Evolutionary conservation across 2,329 filamentous ascomycete species (phyloP).

Genomic region (Ascochyta pisi): DNA sequence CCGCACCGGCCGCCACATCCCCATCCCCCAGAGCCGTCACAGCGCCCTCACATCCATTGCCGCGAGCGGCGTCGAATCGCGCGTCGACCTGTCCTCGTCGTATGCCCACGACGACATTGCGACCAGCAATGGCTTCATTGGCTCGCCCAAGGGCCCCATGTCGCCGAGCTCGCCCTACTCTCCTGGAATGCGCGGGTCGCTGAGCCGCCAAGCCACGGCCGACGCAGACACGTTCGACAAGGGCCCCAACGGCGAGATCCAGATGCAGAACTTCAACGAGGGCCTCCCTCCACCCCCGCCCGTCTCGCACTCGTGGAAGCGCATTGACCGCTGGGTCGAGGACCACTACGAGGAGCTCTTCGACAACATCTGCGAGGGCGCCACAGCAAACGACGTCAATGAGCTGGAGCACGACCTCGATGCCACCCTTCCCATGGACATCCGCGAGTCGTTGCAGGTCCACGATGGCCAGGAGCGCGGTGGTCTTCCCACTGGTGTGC

Average conservation of each 20-base stretch:
- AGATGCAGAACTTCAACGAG: conserved; percentile 94
- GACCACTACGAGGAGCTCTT: conserved; percentile 93
- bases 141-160: conserved; percentile 62
- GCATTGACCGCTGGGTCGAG: conserved; percentile 93
- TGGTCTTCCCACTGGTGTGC: conserved; percentile 86
- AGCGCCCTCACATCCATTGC: conserved; percentile 85
- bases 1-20: conserved; percentile 87
- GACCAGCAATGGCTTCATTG: conserved; percentile 65
- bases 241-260: conserved; percentile 80
- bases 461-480: conserved; percentile 98
- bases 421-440: conserved; percentile 89
- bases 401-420: conserved; percentile 96
- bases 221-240: conserved; percentile 62
- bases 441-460: conserved; percentile 86
- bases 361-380: conserved; percentile 91
- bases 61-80: conserved; percentile 84
- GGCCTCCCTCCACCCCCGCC: conserved; percentile 90
- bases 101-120: conserved; percentile 76
- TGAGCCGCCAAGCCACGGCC: conserved; percentile 69
- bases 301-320: conserved; percentile 86
- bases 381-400: conserved; percentile 92
- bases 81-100: conserved; percentile 78
- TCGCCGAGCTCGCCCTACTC: conserved; percentile 79
- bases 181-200: conserved; percentile 83
- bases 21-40: conserved; percentile 81